Base-by-base conservation (phyloP, 169 alveolate genomes). In the Sarcocystis neurona region DNA sequence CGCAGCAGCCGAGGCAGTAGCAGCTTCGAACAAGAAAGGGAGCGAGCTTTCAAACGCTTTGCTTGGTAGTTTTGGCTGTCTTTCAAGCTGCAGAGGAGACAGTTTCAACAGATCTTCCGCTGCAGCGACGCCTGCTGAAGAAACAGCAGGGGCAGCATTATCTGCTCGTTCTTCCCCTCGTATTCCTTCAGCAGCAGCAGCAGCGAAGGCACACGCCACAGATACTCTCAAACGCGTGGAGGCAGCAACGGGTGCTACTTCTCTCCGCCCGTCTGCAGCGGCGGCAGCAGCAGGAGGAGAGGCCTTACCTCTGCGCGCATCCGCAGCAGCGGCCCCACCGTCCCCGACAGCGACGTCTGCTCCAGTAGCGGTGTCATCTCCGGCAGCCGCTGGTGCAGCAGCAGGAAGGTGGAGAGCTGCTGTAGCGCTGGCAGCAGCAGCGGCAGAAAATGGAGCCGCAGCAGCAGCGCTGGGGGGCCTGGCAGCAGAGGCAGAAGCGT, bases 101-200 rank as follows among this genome's bases (percentile, higher is more conserved):
- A n/a, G n/a, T n/a, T n/a, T n/a, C n/a, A n/a, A n/a, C 82, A 0
- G 82, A 48, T 6, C 58, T 72, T 32, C 82, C 34, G 58, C 82
- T 72, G 48, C 8, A 34, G 0, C 12, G 41, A 6, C 47, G 82
- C 47, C 56, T 72, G 27, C 53, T 72, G 37, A 20, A 15, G 10
- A 34, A 39, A 12, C 82, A 72, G 34, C 34, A 18, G 79, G 34
- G 41, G 82, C 48, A 72, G 58, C 66, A 53, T 23, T 15, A 23
- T n/a, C n/a, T n/a, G n/a, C n/a, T n/a, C n/a, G n/a, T n/a, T n/a
- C n/a, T n/a, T n/a, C n/a, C n/a, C n/a, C n/a, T 53, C 30, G 23
- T 23, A 23, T 23, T 15, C 12, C 66, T 53, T 0, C 39, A 1
- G 34, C 10, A 72, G 82, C 50, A 39, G 32, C 32, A 2, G 56